These are phyloP conservation scores for Thelephora ganbajun DNA, from an alignment of 768 basidiomycete species.

Conservation along the genomic window DNA sequence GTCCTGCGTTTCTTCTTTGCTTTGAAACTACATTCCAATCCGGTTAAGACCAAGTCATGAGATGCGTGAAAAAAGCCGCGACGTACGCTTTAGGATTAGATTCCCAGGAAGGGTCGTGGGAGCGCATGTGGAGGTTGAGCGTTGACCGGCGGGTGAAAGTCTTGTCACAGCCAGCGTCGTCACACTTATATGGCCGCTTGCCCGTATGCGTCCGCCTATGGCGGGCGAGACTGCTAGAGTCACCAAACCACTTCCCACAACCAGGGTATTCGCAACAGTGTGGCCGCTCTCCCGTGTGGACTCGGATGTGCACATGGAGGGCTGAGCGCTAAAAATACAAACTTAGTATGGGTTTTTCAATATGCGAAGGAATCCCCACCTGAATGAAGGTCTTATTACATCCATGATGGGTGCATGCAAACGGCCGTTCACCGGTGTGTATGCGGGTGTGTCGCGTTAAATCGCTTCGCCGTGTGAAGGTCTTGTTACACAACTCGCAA, in stretches of 20 bases:
- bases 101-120: slow-evolving; percentile 75
- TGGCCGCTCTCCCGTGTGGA: slow-evolving; percentile 89
- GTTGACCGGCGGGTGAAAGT: slow-evolving; percentile 81
- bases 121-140: slow-evolving; percentile 76
- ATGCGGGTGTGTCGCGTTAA: slow-evolving; percentile 77
- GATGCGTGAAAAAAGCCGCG: slow-evolving; percentile 2
- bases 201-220: slow-evolving; percentile 85
- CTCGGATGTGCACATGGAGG: slow-evolving; percentile 75
- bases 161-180: slow-evolving; percentile 72
- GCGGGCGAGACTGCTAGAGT: slow-evolving; percentile 83
- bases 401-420: slow-evolving; percentile 51
- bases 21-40: slow-evolving; percentile 63
- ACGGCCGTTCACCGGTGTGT: slow-evolving; percentile 84
- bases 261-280: slow-evolving; percentile 84
- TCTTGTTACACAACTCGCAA: slow-evolving; percentile 68
- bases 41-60: slow-evolving; percentile 9
- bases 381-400: slow-evolving; percentile 91
- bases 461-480: slow-evolving; percentile 75
- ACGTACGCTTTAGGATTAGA: slow-evolving; percentile 73
- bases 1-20: slow-evolving; percentile 42
- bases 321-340: slow-evolving; percentile 56
- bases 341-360: slow-evolving; percentile 3
- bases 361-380: slow-evolving; percentile 25
- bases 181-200: slow-evolving; percentile 78
- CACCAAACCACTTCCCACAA: slow-evolving; percentile 79